Conservation (phyloP, 1,284 basidiomycete species). For the Paramarasmius palmivorus region DNA sequence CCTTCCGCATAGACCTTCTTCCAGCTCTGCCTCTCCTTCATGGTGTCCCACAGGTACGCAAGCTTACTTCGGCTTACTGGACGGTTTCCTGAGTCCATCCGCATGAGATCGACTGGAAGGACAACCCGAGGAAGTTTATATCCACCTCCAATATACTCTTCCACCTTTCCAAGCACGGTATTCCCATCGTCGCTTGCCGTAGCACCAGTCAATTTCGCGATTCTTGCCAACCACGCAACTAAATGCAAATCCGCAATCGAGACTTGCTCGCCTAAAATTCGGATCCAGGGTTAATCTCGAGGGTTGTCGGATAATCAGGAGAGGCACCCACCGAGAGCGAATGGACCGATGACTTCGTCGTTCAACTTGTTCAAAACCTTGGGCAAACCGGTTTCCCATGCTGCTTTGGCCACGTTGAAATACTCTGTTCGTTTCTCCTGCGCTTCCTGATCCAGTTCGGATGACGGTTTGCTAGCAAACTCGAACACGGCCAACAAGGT, state of each 20-base stretch:
- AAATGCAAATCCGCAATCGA: slow-evolving; percentile 82
- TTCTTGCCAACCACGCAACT: slow-evolving; percentile 72
- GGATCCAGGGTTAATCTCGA: slow-evolving; percentile 27
- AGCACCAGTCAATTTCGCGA: slow-evolving; percentile 62
- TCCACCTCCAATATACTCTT: slow-evolving; percentile 48
- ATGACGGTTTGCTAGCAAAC: slow-evolving; percentile 42
- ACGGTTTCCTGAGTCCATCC: slow-evolving; percentile 28
- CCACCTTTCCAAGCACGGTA: slow-evolving; percentile 48
- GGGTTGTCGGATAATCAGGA: too few species aligned
- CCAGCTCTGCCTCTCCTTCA: slow-evolving; percentile 69
- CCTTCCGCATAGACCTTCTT: slow-evolving; percentile 59
- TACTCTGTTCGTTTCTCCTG: slow-evolving; percentile 53
- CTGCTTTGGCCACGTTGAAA: slow-evolving; percentile 37
- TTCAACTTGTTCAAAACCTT: slow-evolving; percentile 41
- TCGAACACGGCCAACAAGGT: slow-evolving; percentile 45
- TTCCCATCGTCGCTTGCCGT: slow-evolving; percentile 47
- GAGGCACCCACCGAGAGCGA: slow-evolving; percentile 58
- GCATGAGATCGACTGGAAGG: slow-evolving; percentile 22
- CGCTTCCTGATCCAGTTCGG: slow-evolving; percentile 48
- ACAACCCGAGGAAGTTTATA: slow-evolving; percentile 47
- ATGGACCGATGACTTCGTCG: slow-evolving; percentile 70
- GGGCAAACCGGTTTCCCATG: slow-evolving; percentile 36
- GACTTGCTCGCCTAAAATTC: slow-evolving; percentile 66
- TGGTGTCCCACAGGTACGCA: slow-evolving; percentile 65
- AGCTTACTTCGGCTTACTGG: slow-evolving; percentile 38